A percentile compares a stretch with the other conserved stretches of the same genome.
These are phyloP conservation scores for Myochromella boudieri DNA, from an alignment of 768 basidiomycete genomes.

Conservation along the genomic window DNA sequence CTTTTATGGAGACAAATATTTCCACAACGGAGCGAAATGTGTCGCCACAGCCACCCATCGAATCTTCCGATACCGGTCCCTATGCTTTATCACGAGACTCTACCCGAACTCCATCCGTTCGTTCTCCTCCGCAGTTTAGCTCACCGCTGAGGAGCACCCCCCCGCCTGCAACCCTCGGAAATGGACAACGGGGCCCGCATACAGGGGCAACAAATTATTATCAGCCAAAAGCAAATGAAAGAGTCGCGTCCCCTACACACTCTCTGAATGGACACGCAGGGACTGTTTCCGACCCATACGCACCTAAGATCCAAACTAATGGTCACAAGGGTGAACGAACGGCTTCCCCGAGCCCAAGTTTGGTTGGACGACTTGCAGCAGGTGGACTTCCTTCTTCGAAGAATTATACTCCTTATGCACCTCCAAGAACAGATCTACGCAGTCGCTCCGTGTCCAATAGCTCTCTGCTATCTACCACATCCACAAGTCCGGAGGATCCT, in stretches of 20 bases:
- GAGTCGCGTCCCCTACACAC: constrained; percentile 7
- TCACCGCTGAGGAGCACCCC: constrained; percentile 12
- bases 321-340: constrained; percentile 24
- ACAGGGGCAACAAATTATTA: constrained; percentile 4
- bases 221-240: constrained; percentile 9
- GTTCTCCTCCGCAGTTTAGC: constrained; percentile 1
- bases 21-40: constrained; percentile 5
- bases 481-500: constrained; percentile 34
- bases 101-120: neutral
- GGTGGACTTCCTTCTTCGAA: constrained; percentile 22
- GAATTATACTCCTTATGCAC: constrained; percentile 15
- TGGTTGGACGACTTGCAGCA: constrained; percentile 22
- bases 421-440: constrained; percentile 23
- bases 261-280: constrained; percentile 8
- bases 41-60: constrained; percentile 10
- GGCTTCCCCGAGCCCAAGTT: constrained; percentile 29
- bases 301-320: constrained; percentile 28
- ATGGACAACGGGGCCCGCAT: constrained; percentile 5
- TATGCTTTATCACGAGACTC: constrained; percentile 3
- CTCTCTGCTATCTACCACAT: constrained; percentile 34
- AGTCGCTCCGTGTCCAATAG: constrained; percentile 46
- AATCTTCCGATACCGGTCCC: constrained; percentile 1
- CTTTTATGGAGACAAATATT: constrained; percentile 4
- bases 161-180: neutral
- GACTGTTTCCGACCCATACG: constrained; percentile 35